A percentile compares a stretch with the other conserved stretches of the same genome.
These are phyloP conservation scores for Naganishia antarctica DNA, from an alignment of 768 basidiomycete species.

Conservation along the genomic window DNA sequence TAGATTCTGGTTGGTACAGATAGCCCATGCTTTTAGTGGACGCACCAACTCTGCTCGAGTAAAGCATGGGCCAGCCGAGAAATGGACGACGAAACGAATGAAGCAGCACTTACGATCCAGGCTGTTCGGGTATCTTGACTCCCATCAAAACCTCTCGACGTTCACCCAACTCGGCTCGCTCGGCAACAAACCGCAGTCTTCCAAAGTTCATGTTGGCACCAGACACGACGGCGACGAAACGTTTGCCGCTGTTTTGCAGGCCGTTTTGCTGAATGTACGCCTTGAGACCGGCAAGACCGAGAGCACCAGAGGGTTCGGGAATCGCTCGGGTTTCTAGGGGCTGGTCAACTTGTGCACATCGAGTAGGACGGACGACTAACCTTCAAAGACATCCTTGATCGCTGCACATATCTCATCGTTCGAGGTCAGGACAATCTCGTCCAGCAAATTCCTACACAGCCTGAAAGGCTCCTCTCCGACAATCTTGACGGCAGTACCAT, in stretches of 20 bases:
- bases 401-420: conserved; percentile 98
- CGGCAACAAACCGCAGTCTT: conserved; percentile 91
- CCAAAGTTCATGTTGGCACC: conserved; percentile 99
- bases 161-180: conserved; percentile 95
- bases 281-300: conserved; percentile 87
- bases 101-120: conserved; percentile 66
- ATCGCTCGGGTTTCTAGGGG: conserved; percentile 82
- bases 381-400: conserved; percentile 98
- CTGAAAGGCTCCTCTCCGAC: conserved; percentile 94
- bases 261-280: conserved; percentile 74
- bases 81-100: not conserved
- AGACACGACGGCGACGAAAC: conserved; percentile 84
- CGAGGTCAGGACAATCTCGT: conserved; percentile 74
- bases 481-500: conserved; percentile 93
- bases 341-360: conserved; percentile 14
- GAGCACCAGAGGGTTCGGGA: conserved; percentile 92
- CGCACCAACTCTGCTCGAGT: not conserved
- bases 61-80: conserved; percentile 12
- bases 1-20: conserved; percentile 8
- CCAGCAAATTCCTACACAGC: conserved; percentile 77
- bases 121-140: conserved; percentile 87
- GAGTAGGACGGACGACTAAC: conserved; percentile 52
- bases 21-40: conserved; percentile 12
- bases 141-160: conserved; percentile 86
- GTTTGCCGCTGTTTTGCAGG: conserved; percentile 74